Evolutionary conservation across 2,329 filamentous ascomycete genomes (phyloP), one percentile per base, ranked within the genome.

Genomic region (Cladophialophora exuberans): DNA sequence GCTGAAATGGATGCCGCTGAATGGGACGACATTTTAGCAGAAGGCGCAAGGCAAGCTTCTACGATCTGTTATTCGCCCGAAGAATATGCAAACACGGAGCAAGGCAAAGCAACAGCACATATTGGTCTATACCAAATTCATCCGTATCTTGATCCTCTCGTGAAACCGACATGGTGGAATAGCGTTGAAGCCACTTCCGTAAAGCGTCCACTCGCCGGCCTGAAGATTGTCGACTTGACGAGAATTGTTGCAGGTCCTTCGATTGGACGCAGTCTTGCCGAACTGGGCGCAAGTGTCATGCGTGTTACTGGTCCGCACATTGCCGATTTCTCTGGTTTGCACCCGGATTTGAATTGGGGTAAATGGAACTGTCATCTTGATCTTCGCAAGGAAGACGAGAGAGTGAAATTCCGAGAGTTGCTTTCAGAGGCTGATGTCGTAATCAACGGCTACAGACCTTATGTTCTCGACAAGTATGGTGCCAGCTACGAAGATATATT

Each of bases 281-380:
- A 72, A 1, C 70, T 75, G 42, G 76, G 76, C 3, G 76, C 76
- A 4, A 73, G 75, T 39, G 76, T 79, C 0, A 71, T 79, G 35
- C 72, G 75, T 44, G 65, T 78, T 7, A 76, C 75, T 1, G 73
- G 72, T 18, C 71, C 72, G 17, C 68, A 69, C 45, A 60, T 78
- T 3, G 62, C 54, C 1, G 70, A 75, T 61, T 65, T 71, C 46
- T 70, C 68, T 25, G 0, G 87, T 87, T 70, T 88, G 88, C 85
- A 89, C 62, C 80, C 88, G 0, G 86, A 89, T 60, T 83, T 84
- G 11, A 89, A 89, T 66, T 82, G 85, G 65, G 86, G 86, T 18
- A 90, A 89, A 67, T 85, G 85, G 59, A 79, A 83, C 1, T 76
- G 79, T 1, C 81, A 85, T n/a, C 66, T 83, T 2, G 76, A 83